phyloP scores from a whole-genome alignment of 2,329 filamentous ascomycete species.

The Neonectria hederae region DNA sequence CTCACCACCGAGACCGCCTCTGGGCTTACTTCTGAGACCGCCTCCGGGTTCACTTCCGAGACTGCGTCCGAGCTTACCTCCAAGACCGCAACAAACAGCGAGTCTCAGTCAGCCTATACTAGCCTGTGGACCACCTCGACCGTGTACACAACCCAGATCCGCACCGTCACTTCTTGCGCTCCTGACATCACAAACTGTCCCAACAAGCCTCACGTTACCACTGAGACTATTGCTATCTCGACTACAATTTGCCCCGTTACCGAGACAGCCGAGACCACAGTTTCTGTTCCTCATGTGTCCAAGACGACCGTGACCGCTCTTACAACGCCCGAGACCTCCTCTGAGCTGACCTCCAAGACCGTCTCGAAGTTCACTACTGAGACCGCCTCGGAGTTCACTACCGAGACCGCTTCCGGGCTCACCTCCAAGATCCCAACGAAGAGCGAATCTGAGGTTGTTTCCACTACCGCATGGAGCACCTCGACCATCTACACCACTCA shows the following conservation, averaged over 20 bases:
- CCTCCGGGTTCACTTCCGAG: not conserved
- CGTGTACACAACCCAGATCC: conserved; percentile 42
- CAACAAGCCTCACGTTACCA: conserved; percentile 37
- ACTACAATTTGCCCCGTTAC: conserved; percentile 42
- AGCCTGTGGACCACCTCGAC: conserved; percentile 45
- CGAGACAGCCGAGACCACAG: not conserved
- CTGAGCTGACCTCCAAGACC: not conserved
- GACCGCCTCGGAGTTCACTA: not conserved
- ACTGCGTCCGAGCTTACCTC: not conserved
- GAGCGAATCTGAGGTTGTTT: not conserved
- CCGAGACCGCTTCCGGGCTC: not conserved
- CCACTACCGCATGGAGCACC: conserved; percentile 8
- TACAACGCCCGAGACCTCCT: not conserved
- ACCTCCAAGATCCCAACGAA: not conserved
- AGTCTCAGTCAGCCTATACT: not conserved
- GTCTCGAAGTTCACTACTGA: no score
- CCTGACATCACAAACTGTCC: conserved; percentile 46
- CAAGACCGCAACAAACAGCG: not conserved
- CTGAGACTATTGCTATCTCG: conserved; percentile 43
- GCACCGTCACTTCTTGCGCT: conserved; percentile 45
- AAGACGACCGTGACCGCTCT: not conserved
- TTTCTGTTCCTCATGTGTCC: not conserved
- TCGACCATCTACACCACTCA: conserved; percentile 34
- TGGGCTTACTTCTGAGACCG: not conserved
- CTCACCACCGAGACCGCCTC: no score